Percentiles rank a stretch among this genome's conserved stretches.
Evolutionary conservation across 306 rosid genomes (phyloP).

Genomic region (Casuarina cunninghamiana): DNA sequence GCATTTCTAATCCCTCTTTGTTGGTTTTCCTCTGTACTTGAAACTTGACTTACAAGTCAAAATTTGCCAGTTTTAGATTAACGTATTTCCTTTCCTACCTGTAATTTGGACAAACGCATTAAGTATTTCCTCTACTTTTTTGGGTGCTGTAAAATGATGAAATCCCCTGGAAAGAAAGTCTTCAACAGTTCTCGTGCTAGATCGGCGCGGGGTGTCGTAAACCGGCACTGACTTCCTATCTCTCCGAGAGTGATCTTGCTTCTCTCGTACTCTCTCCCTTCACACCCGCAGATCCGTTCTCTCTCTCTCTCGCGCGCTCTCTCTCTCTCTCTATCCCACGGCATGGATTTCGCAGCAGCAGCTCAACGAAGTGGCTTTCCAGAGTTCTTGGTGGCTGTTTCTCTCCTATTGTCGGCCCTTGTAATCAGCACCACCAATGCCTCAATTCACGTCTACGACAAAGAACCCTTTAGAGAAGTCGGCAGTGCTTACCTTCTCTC

Average conservation of each 20-base stretch:
- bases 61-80: no score
- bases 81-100: no score
- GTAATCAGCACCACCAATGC: conserved; percentile 42
- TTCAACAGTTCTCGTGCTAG: background rate
- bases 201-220: conserved; percentile 6
- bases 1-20: no score
- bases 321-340: conserved; percentile 19
- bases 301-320: background rate
- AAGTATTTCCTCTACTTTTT: no score
- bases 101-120: no score
- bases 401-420: conserved; percentile 22
- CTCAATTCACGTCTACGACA: conserved; percentile 74
- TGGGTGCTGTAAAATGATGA: no score
- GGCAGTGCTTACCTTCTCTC: conserved; percentile 89
- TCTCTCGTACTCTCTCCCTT: background rate
- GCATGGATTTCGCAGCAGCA: conserved; percentile 48
- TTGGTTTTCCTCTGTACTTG: no score
- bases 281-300: conserved; percentile 38
- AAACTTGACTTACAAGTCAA: no score
- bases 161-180: no score
- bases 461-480: conserved; percentile 61
- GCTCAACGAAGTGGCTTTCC: background rate
- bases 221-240: conserved; percentile 12
- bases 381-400: conserved; percentile 14
- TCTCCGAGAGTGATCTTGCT: conserved; percentile 32